Evolutionary conservation across 2,329 filamentous ascomycete genomes (phyloP), one percentile per base, ranked within the genome.

Genomic region (Alternaria atra): DNA sequence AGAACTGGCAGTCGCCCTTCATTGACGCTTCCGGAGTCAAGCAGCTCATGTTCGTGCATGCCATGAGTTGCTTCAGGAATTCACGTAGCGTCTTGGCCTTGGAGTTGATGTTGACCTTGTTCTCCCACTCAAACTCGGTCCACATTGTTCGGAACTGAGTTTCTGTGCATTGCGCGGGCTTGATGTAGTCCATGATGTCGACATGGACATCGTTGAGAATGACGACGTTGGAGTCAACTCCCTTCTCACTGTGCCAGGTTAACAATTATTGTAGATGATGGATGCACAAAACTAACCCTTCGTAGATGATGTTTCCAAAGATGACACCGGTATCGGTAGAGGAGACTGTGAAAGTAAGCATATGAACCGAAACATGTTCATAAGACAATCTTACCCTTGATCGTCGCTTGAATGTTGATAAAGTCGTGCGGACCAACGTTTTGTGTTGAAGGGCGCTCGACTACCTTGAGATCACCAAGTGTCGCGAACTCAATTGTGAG

Each of bases 61-160:
- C 93, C 95, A 98, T 98, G 62, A 99, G 84, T 78, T 97, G 91
- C 70, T 92, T 90, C 66, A 99, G 83, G 87, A 99, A 99, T 20
- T 96, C 93, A 51, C 94, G 89, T 63, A 99, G 85, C 29, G 88
- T 91, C 84, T 94, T 97, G 69, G 92, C 93, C 85, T 97, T 98
- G 66, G 92, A 96, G 82, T 97, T 97, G 83, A 99, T 98, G 83
- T 99, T 99, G 80, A 99, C 94, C 87, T 99, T 99, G 84, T 99
- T 99, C 85, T 99, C 95, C 95, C 95, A 99, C 79, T 99, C 95
- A 70, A 99, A 99, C 78, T 99, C 95, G 37, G 95, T 99, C 95
- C 95, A 99, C 95, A 99, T 99, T n/a, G 93, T 97, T 61, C 95
- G 89, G 89, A 99, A 99, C 75, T 98, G 93, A 10, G 94, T 97